Conservation (phyloP, 148 eudicot species). For the Diospyros kaki region DNA sequence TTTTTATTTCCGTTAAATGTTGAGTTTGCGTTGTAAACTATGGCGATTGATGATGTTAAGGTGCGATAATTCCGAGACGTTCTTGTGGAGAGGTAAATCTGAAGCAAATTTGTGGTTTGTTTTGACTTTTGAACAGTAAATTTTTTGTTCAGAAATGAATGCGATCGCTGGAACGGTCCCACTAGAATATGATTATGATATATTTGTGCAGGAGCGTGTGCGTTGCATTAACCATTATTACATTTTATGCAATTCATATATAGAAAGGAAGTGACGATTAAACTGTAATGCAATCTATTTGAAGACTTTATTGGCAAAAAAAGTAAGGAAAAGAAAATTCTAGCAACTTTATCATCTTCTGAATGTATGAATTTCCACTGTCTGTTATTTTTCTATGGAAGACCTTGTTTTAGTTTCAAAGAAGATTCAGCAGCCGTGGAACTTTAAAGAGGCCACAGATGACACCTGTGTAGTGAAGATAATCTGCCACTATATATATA, state of each 20-base stretch:
- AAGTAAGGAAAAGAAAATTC: background rate
- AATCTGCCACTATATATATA: too few relatives aligned
- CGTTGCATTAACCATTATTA: too few relatives aligned
- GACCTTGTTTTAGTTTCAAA: background rate
- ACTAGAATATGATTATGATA: too few relatives aligned
- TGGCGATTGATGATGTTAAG: slow-evolving; percentile 1
- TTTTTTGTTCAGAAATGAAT: too few relatives aligned
- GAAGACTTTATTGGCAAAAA: background rate
- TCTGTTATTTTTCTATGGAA: background rate
- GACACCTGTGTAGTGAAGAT: background rate
- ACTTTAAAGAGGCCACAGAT: background rate
- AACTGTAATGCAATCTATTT: background rate
- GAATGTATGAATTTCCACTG: background rate
- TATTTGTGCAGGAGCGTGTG: too few relatives aligned
- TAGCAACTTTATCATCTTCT: background rate
- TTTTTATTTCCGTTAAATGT: background rate
- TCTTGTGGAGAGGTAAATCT: slow-evolving; percentile 1
- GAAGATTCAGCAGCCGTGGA: background rate
- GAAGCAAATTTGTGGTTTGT: background rate
- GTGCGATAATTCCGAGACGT: background rate
- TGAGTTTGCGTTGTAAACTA: background rate
- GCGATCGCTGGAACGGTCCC: too few relatives aligned
- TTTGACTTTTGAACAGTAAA: too few relatives aligned
- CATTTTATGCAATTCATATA: too few relatives aligned
- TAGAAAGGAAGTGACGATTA: too few relatives aligned